Conservation (phyloP, 352 stramenopile species). For the Elongisporangium undulatum region DNA sequence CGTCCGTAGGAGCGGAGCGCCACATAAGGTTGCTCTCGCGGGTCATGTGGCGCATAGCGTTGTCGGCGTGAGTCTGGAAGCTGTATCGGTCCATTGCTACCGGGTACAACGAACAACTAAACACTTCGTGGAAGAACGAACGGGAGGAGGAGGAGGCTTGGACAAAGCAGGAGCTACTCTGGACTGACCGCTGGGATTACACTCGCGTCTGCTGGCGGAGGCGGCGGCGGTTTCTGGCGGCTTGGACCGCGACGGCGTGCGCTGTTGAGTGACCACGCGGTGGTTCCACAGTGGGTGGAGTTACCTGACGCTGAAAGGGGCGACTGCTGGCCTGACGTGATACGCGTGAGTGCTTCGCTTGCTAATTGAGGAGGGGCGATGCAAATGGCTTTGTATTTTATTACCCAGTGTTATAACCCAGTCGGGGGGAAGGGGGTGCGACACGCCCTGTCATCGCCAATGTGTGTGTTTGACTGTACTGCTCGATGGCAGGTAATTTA, state of each 20-base stretch:
- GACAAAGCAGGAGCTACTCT: not conserved
- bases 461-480: not conserved
- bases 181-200: not conserved
- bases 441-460: not conserved
- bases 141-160: not conserved
- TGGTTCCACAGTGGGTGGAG: not conserved
- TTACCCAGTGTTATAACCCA: too few species aligned
- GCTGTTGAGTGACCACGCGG: not conserved
- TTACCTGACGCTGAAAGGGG: not conserved
- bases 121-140: not conserved
- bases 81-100: not conserved
- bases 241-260: not conserved
- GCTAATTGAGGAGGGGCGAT: not conserved
- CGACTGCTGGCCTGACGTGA: not conserved
- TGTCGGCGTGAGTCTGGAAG: not conserved
- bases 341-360: not conserved
- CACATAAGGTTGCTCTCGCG: not conserved
- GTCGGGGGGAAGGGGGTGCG: not conserved
- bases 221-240: not conserved
- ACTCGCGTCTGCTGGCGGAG: not conserved
- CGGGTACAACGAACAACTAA: too few species aligned
- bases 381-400: not conserved
- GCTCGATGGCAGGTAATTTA: not conserved
- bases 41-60: not conserved
- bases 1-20: not conserved